Base-by-base conservation (phyloP, 208 protist genomes). In the Trypanosoma boissoni region DNA sequence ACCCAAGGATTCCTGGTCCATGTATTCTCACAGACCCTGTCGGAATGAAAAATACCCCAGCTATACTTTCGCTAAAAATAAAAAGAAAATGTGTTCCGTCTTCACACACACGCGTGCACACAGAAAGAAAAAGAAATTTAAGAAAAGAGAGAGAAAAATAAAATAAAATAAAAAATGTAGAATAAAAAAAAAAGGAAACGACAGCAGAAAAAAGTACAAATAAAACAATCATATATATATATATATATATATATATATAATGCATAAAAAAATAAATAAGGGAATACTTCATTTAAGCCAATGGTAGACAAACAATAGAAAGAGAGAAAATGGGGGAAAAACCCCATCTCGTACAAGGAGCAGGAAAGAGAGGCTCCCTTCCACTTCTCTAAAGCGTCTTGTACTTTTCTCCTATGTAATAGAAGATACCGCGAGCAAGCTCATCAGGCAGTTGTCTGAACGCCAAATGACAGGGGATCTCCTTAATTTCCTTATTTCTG, bases 361-460 rank as follows among this genome's bases (percentile, higher is more conserved):
- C 12, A 39, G 12, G 34, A 58, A 2, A 20, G 6, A 28, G 1
- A 41, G 23, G 2, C 21, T 41, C 42, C 42, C 7, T 43, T 18
- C 1, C 28, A 28, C 43, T 43, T 62, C 21, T 9, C 26, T 12
- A 27, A 52, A 2, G 26, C 2, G 27, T 26, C n/a, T 60, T 42
- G 63, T 86, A 92, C 75, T 95, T 95, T 32, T 89, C 64, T 0
- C 85, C 88, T 18, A 95, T 44, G 58, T 91, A 95, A 73, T 90
- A 92, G 50, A 92, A 95, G 8, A 92, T 80, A 14, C 85, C 88
- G 37, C 83, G 83, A 0, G 88, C 88, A 23, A 95, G 65, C 69
- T 95, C 85, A 29, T 95, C 80, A 10, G 88, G 88, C 46, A 95
- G 58, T 68, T 95, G 88, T 3, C 84, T 76, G 37, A 95, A 83